A percentile compares a stretch with the other conserved stretches of the same genome.
phyloP scores from a whole-genome alignment of 2,329 filamentous ascomycete genomes.

The Pochonia chlamydosporia region DNA sequence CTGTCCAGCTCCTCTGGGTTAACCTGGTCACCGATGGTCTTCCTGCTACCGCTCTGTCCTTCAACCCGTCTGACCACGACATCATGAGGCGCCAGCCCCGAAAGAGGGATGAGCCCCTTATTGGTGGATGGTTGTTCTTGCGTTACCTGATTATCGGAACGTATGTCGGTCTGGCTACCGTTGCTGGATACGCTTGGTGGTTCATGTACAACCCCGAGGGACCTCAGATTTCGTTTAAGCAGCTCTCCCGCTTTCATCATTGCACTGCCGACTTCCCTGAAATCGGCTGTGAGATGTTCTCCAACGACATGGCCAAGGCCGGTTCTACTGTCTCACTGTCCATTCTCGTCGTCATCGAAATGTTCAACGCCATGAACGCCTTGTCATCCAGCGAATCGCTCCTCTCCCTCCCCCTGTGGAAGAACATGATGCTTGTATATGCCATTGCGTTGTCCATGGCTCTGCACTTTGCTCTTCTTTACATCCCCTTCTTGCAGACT shows the following conservation, averaged over 20 bases:
- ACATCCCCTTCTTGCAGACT: slow-evolving; percentile 80
- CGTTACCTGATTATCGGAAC: slow-evolving; percentile 93
- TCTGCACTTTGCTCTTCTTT: slow-evolving; percentile 89
- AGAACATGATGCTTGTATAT: slow-evolving; percentile 97
- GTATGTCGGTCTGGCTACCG: slow-evolving; percentile 91
- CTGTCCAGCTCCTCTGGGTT: slow-evolving; percentile 96
- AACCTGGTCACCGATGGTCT: slow-evolving; percentile 97
- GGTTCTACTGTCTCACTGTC: slow-evolving; percentile 92
- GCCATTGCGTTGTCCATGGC: slow-evolving; percentile 91
- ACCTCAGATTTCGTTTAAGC: slow-evolving; percentile 85
- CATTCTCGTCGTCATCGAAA: slow-evolving; percentile 93
- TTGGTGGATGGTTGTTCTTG: slow-evolving; percentile 95
- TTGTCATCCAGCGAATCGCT: slow-evolving; percentile 93
- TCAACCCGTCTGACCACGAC: slow-evolving; percentile 98
- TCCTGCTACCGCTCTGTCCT: slow-evolving; percentile 90
- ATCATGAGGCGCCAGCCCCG: slow-evolving; percentile 91
- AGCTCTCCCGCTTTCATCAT: slow-evolving; percentile 89
- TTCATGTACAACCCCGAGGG: slow-evolving; percentile 94
- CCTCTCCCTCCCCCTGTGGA: slow-evolving; percentile 89
- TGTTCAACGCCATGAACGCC: slow-evolving; percentile 99
- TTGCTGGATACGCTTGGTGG: slow-evolving; percentile 99
- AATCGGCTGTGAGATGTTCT: slow-evolving; percentile 90
- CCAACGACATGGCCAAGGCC: slow-evolving; percentile 76
- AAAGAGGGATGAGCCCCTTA: slow-evolving; percentile 87
- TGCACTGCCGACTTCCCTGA: slow-evolving; percentile 81